Conservation (phyloP, 2,329 filamentous ascomycete species). For the Elsinoe australis region DNA sequence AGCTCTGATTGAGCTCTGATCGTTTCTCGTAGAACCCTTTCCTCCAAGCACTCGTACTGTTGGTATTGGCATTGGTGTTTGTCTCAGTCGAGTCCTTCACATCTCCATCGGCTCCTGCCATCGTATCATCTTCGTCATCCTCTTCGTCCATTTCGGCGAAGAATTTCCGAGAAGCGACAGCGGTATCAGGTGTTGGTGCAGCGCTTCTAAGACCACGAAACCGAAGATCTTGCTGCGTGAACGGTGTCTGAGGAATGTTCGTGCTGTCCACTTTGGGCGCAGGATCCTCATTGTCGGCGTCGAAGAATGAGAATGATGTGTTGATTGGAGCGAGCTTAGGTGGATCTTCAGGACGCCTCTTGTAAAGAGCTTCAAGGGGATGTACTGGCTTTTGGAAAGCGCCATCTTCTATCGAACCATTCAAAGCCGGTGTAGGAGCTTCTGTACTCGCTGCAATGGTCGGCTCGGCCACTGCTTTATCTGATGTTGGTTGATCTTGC, state of each 20-base stretch:
- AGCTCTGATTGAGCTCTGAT: constrained; percentile 42
- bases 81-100: constrained; percentile 22
- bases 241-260: constrained; percentile 65
- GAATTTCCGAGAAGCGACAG: constrained; percentile 60
- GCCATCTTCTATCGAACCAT: not conserved
- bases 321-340: constrained; percentile 38
- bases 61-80: constrained; percentile 17
- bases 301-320: constrained; percentile 73
- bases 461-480: not conserved
- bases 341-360: constrained; percentile 49
- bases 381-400: constrained; percentile 50
- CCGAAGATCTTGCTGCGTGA: constrained; percentile 69
- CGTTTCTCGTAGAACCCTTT: constrained; percentile 53
- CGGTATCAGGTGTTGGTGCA: constrained; percentile 90
- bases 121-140: constrained; percentile 41
- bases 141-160: constrained; percentile 47
- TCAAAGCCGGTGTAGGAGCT: constrained; percentile 20
- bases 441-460: constrained; percentile 1
- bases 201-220: constrained; percentile 71
- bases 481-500: not conserved
- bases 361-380: constrained; percentile 88
- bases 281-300: constrained; percentile 34
- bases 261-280: constrained; percentile 14
- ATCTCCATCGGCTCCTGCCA: constrained; percentile 23
- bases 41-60: constrained; percentile 51